Percentiles rank a stretch among this genome's conserved stretches.
phyloP scores from a whole-genome alignment of 345 rosid species.

The Rhodomyrtus tomentosa region DNA sequence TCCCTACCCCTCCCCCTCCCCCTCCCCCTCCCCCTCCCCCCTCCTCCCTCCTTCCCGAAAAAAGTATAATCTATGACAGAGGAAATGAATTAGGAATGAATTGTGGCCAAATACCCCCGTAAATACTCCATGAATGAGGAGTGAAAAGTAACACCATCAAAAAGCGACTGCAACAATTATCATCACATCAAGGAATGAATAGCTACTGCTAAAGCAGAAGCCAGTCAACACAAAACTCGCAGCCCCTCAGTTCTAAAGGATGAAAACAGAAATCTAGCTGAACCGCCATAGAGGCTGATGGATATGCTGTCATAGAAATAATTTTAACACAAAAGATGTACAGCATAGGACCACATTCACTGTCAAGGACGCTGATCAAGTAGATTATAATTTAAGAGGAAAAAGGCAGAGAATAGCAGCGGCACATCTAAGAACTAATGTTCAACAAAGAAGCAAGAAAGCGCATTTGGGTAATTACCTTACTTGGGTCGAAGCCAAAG shows the following conservation, averaged over 20 bases:
- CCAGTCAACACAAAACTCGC: background rate
- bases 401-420: background rate
- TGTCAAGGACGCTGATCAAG: background rate
- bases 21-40: background rate
- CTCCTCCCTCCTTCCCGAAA: background rate
- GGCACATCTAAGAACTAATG: background rate
- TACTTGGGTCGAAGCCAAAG: constrained; percentile 80
- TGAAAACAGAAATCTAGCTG: background rate
- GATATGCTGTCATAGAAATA: background rate
- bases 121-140: background rate
- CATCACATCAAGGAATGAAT: background rate
- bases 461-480: constrained; percentile 30
- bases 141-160: background rate
- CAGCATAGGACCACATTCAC: background rate
- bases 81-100: background rate
- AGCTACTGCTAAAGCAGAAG: background rate
- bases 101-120: background rate
- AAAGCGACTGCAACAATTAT: background rate
- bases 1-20: background rate
- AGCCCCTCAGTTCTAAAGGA: background rate
- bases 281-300: background rate
- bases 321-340: background rate
- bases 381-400: background rate
- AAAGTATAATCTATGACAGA: background rate
- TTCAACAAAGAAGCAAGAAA: background rate